Conservation (phyloP, 306 rosid species). For the Cucumis hystrix region DNA sequence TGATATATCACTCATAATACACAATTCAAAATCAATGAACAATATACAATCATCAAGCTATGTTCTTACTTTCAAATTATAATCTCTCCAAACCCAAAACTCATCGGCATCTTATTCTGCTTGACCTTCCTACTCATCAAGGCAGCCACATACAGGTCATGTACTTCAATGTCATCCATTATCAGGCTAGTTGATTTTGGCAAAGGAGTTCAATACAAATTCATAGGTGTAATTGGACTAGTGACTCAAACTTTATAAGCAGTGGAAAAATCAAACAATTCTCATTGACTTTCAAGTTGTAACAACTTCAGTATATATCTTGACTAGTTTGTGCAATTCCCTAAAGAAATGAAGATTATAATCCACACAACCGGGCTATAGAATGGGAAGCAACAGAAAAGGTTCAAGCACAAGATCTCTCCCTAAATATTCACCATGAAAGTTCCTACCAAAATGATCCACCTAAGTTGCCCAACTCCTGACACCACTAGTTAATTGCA, state of each 20-base stretch:
- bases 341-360: background rate
- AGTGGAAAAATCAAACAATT: background rate
- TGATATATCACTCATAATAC: background rate
- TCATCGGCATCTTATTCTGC: background rate
- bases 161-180: background rate
- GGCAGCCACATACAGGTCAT: background rate
- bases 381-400: background rate
- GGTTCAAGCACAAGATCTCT: background rate
- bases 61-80: background rate
- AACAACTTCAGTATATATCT: background rate
- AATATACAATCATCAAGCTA: background rate
- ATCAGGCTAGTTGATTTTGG: background rate
- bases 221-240: background rate
- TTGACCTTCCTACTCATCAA: background rate
- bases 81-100: background rate
- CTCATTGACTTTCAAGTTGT: background rate
- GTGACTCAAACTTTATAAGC: background rate
- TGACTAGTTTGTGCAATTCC: background rate
- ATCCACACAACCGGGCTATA: background rate
- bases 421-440: too few species aligned
- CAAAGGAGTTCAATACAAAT: background rate
- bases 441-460: too few species aligned
- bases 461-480: too few species aligned
- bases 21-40: background rate
- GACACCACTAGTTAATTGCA: too few species aligned